Evolutionary conservation across 768 basidiomycete genomes (phyloP).

Genomic region (Pseudohyphozyma bogoriensis): DNA sequence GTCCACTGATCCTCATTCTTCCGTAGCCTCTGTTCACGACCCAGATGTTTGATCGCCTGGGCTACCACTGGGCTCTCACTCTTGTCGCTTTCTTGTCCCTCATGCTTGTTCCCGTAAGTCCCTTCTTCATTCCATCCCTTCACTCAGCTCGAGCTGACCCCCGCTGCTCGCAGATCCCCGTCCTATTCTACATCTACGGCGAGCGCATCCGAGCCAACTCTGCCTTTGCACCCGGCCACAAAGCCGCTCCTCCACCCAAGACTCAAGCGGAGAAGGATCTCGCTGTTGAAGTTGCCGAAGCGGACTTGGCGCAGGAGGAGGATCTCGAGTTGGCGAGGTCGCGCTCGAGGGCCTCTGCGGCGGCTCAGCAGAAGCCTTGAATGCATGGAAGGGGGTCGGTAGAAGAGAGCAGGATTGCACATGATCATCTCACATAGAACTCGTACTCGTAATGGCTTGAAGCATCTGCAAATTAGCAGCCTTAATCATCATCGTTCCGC

Average conservation of each 20-base stretch:
- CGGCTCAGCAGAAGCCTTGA: too few species aligned
- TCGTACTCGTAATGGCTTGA: too few species aligned
- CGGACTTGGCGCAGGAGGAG: not conserved
- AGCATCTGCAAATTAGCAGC: too few species aligned
- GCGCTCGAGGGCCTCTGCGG: too few species aligned
- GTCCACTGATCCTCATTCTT: not conserved
- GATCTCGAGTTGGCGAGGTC: not conserved
- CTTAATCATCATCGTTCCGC: too few species aligned
- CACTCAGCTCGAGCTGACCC: too few species aligned
- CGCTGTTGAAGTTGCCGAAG: not conserved
- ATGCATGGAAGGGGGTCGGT: too few species aligned
- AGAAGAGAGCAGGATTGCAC: too few species aligned
- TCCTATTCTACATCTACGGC: constrained; percentile 32
- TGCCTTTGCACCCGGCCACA: constrained; percentile 22
- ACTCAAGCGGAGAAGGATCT: not conserved
- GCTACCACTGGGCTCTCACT: constrained; percentile 13
- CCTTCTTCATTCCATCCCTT: constrained; percentile 4
- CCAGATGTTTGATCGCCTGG: not conserved
- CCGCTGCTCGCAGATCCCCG: constrained; percentile 28
- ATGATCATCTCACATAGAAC: too few species aligned
- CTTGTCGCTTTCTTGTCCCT: constrained; percentile 14
- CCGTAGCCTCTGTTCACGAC: not conserved
- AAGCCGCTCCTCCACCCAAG: not conserved
- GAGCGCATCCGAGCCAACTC: constrained; percentile 24
- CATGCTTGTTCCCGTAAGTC: constrained; percentile 16